Evolutionary conservation across 805 yeast genomes (phyloP).

Genomic region (Zygosaccharomyces bisporus): DNA sequence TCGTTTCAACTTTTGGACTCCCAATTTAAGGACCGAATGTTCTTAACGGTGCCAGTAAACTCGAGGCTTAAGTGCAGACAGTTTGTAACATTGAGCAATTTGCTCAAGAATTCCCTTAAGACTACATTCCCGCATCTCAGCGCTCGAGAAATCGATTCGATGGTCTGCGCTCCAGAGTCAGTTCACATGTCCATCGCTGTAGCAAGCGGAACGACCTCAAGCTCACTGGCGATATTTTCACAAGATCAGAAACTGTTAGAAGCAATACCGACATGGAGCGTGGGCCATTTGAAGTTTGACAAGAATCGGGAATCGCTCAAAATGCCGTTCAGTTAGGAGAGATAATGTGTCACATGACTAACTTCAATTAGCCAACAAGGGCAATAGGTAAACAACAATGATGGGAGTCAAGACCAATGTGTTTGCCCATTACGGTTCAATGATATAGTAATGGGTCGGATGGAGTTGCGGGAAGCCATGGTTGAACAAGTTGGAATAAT

Average conservation of each 20-base stretch:
- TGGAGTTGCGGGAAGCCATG: neutral
- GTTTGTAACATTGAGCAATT: constrained; percentile 3
- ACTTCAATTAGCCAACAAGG: constrained; percentile 6
- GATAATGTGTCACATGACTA: neutral
- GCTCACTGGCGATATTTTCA: neutral
- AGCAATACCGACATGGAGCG: constrained; percentile 2
- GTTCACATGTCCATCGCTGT: constrained; percentile 16
- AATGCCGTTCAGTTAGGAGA: constrained; percentile 1
- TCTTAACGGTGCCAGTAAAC: constrained; percentile 12
- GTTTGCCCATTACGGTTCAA: constrained; percentile 7
- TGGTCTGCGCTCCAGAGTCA: constrained; percentile 9
- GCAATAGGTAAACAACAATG: constrained; percentile 8
- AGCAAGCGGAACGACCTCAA: constrained; percentile 3
- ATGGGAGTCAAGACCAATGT: constrained; percentile 2
- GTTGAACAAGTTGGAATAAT: neutral
- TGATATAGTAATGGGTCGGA: constrained; percentile 3
- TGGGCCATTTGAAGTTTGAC: constrained; percentile 8
- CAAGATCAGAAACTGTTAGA: neutral
- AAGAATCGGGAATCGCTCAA: constrained; percentile 10
- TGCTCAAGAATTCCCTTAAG: constrained; percentile 8
- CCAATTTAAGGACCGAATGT: constrained; percentile 8
- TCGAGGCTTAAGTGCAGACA: constrained; percentile 8
- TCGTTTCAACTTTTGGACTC: constrained; percentile 10
- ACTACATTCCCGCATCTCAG: constrained; percentile 10
- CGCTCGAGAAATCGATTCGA: constrained; percentile 5